phyloP scores from a whole-genome alignment of 495 filamentous ascomycete genomes.

The Podospora australis region DNA sequence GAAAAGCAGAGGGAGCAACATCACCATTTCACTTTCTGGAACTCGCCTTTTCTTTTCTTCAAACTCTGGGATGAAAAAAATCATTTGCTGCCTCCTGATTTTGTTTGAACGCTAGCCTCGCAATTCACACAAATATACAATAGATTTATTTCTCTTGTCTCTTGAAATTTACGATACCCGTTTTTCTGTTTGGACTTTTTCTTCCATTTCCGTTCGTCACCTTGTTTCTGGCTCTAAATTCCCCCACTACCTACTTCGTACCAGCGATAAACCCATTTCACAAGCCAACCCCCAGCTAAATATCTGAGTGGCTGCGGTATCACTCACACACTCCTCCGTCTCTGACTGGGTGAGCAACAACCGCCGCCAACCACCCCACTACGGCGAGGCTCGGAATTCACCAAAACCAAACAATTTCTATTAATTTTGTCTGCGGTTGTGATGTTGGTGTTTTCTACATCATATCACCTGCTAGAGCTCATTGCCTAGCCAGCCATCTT shows the following conservation, averaged over 20 bases:
- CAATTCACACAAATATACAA: too few relatives aligned
- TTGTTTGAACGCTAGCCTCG: too few relatives aligned
- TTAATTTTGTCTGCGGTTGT: background rate
- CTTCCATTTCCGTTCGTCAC: too few relatives aligned
- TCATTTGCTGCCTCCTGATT: too few relatives aligned
- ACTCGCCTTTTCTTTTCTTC: background rate
- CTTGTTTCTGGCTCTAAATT: background rate
- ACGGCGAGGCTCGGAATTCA: background rate
- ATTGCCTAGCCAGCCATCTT: too few relatives aligned
- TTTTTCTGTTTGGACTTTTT: too few relatives aligned
- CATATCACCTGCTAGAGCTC: background rate
- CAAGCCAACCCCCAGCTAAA: too few relatives aligned
- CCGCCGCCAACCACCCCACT: too few relatives aligned
- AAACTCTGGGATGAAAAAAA: background rate
- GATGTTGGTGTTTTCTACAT: constrained; percentile 2
- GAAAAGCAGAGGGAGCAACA: constrained; percentile 11
- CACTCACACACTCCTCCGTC: too few relatives aligned
- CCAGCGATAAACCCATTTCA: background rate
- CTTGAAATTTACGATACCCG: too few relatives aligned
- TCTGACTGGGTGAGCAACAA: background rate
- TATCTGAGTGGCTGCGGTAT: too few relatives aligned
- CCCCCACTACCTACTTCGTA: background rate
- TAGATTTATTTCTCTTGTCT: too few relatives aligned
- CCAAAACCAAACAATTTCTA: background rate
- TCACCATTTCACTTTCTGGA: constrained; percentile 3